Base-by-base conservation (phyloP, 768 basidiomycete genomes). In the Boletus rex-veris region DNA sequence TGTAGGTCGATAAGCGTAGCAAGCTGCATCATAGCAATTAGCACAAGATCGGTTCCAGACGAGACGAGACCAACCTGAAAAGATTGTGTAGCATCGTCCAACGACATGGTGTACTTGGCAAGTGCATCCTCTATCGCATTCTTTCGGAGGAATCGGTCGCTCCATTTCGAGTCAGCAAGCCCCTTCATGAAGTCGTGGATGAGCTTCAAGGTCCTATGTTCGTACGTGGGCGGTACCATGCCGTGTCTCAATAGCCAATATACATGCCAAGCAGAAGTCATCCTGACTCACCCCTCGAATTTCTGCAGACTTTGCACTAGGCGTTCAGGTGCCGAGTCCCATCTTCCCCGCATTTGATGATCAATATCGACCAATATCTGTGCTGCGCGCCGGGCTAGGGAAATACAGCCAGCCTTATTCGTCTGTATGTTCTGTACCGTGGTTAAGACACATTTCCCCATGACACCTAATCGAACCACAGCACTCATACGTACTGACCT, bases 1-100 rank as follows among this genome's bases (percentile, higher is more conserved):
- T 80, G 78, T 16, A 80, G 72, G 45, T 77, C 73, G 38, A 80
- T 78, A 5, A 80, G 70, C 0, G 77, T 74, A 7, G 76, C 73
- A 7, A 79, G 71, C 79, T 80, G 38, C 7, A 33, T 24, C 19
- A 4, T 12, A 12, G 47, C 4, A n/a, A n/a, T 52, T 21, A 45
- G 24, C 14, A 53, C 15, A 19, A 42, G 4, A 33, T 37, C 3
- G 2, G 5, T 24, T 24, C 16, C 28, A 10, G 19, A 30, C 7
- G 43, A 47, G 14, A 39, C 16, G 7, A 41, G 8, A 35, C 50
- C 11, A 3, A 76, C 79, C 70, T 80, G 78, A 53, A 80, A 79
- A 9, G 77, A 73, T 45, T 74, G 73, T 11, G 74, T 70, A 11
- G 79, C 76, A 21, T 80, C 78, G 21, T 78, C 73, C 33, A 80